Evolutionary conservation across 495 filamentous ascomycete genomes (phyloP), one percentile per base, ranked within the genome.

Genomic region (Penicilliopsis zonata): DNA sequence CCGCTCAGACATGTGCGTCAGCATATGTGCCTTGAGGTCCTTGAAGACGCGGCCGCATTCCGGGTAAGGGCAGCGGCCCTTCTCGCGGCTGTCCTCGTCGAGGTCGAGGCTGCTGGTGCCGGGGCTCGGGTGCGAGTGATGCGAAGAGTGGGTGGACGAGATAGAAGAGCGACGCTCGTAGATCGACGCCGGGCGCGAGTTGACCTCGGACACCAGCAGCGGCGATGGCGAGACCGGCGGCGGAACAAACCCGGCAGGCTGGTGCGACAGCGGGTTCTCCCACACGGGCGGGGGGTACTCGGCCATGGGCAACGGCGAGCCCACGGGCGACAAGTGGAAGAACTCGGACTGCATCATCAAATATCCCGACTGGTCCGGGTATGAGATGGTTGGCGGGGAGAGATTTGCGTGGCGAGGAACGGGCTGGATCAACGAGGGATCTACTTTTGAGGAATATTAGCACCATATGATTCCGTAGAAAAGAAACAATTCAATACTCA

Each of bases 31-130:
- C 44, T 88, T 90, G 32, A 93, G 58, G 43, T 95, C 87, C 47
- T 92, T 92, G 70, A 94, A 93, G n/a, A 83, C 67, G 34, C 82
- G 76, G 10, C 86, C 84, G 40, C 87, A 95, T 15, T 90, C 84
- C 0, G 80, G 75, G 43, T 82, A 72, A 9, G 83, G 81, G 57
- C 87, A 95, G 27, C 80, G 71, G 28, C 78, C 78, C 48, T 79
- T 76, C 39, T 76, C 68, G 31, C 68, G 69, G 20, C 53, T 53
- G 25, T 78, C 78, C 13, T 84, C 81, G 23, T 81, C 73, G 22
- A 59, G 43, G 26, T 75, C 66, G 24, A 63, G 38, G 47, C 53
- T 63, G 39, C 57, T 67, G 17, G 70, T 68, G 10, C 59, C 57
- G 2, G 67, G 61, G 31, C 71, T 76, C 12, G 54, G 65, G 30